Evolutionary conservation across 441 rosid species (phyloP), one percentile per base, ranked within the genome.

Genomic region (Erysimum cheiri): DNA sequence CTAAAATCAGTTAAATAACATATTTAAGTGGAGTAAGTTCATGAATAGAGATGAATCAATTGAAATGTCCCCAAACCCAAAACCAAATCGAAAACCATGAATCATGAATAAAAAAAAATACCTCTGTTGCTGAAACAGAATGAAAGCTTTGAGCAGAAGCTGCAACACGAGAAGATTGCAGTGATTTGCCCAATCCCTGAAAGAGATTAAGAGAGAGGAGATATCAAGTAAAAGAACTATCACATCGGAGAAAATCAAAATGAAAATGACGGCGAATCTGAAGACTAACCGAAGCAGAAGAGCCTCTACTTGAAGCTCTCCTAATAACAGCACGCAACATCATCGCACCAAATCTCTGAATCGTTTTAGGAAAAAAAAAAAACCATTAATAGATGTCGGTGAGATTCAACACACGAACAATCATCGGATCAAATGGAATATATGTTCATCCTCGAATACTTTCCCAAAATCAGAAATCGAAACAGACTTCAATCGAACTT

Each of bases 321-420:
- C 92, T 79, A 76, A 90, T 71, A 55, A 84, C 60, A 80, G 84
- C 81, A 22, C 93, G 84, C 73, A 90, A 69, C 98, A 92, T 92
- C 84, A 63, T 81, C 47, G 72, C 72, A 66, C 59, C 71, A 50
- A 56, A 63, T 60, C 77, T 59, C 67, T 59, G 60, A 41, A 29
- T 48, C 6, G 10, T 28, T 39, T 39, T 5, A 41, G 17, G 33
- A 3, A 31, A 4, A 31, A 41, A 1, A 8, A 8, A 3, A 37
- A 64, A 64, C 33, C 10, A 64, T 50, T 14, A 36, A 60, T 8
- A 70, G 35, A 8, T 48, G 67, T 60, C 73, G 68, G 69, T 60
- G 48, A 71, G 65, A 71, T 71, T 76, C 64, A 48, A 50, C 15
- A 2, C 39, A 28, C 2, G 33, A 13, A 32, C 28, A 40, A 53